phyloP scores from a whole-genome alignment of 2,329 filamentous ascomycete species.

The Penicillium psychrosexuale region DNA sequence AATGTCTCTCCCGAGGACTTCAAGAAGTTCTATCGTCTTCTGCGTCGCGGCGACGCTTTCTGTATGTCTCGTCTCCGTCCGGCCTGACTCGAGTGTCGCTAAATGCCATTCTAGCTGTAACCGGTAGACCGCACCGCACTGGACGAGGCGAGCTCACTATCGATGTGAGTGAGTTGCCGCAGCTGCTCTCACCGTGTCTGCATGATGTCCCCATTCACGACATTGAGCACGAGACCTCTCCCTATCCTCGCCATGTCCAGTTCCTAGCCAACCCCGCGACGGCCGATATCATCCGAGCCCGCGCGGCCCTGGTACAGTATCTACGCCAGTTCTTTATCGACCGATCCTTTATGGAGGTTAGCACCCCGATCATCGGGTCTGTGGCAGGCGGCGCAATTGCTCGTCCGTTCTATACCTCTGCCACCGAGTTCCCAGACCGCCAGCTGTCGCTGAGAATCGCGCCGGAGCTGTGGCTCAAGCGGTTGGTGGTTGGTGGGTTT shows the following conservation, averaged over 20 bases:
- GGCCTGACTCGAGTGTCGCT: slow-evolving; percentile 7
- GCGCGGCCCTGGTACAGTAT: slow-evolving; percentile 69
- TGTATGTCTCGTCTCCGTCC: slow-evolving; percentile 57
- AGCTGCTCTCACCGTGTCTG: slow-evolving; percentile 71
- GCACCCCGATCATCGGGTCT: slow-evolving; percentile 81
- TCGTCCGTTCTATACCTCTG: slow-evolving; percentile 76
- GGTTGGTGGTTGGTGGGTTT: slow-evolving; percentile 82
- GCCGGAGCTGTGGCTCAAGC: slow-evolving; percentile 92
- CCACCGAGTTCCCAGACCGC: slow-evolving; percentile 71
- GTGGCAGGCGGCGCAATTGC: slow-evolving; percentile 84
- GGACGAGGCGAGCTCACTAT: slow-evolving; percentile 73
- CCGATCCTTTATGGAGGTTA: slow-evolving; percentile 77
- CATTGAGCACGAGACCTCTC: slow-evolving; percentile 67
- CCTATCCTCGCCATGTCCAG: slow-evolving; percentile 78
- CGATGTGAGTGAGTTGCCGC: slow-evolving; percentile 63
- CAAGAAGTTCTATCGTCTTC: slow-evolving; percentile 61
- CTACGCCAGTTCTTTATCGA: slow-evolving; percentile 71
- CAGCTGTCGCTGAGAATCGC: slow-evolving; percentile 80
- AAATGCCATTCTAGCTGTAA: slow-evolving; percentile 54
- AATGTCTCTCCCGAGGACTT: slow-evolving; percentile 45
- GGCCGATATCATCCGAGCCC: slow-evolving; percentile 67
- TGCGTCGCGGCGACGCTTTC: slow-evolving; percentile 79
- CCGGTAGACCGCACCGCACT: slow-evolving; percentile 67
- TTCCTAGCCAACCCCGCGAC: slow-evolving; percentile 71
- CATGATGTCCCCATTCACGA: slow-evolving; percentile 73